Base-by-base conservation (phyloP, 202 grass and related monocot genomes). In the Brachypodium distachyon region DNA sequence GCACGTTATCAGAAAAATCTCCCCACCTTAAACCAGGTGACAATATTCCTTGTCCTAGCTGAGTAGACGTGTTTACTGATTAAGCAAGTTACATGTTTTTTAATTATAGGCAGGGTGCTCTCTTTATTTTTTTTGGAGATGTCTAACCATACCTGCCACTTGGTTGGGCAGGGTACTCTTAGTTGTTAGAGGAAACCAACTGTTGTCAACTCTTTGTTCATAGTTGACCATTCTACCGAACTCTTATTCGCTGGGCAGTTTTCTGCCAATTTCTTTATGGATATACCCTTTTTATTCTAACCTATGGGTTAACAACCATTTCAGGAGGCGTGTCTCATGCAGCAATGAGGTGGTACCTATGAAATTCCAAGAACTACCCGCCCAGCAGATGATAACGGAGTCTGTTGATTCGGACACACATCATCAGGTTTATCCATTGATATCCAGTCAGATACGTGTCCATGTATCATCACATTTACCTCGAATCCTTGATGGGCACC, bases 381-480 rank as follows among this genome's bases (percentile, higher is more conserved):
- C 53, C 53, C 50, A 53, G 54, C 12, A 71, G 21, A 70, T 41
- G 31, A 58, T 51, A 31, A 12, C 18, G 26, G 27, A 19, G 17
- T 61, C 43, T 61, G 25, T n/a, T 70, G 33, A 84, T 79, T 47
- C 14, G 44, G 82, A 21, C 72, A 65, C 58, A 50, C 10, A 31
- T 59, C 57, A 58, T 37, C 37, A 79, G n/a, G 27, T 52, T 14
- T 64, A 40, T 64, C 11, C 61, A 40, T 6, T 64, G 19, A 34
- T 28, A 51, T 79, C n/a, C 40, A 78, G 48, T 69, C 64, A 32
- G 36, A 23, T 51, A 16, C 26, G 29, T 38, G n/a, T n/a, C n/a
- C n/a, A n/a, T n/a, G n/a, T n/a, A 64, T 4, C 23, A 41, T 16
- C 23, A 5, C 13, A 21, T n/a, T 66, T 23, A 27, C 22, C 44